A percentile compares a stretch with the other conserved stretches of the same genome.
phyloP scores from a whole-genome alignment of 2,329 filamentous ascomycete genomes.

The Penicillium sp. region DNA sequence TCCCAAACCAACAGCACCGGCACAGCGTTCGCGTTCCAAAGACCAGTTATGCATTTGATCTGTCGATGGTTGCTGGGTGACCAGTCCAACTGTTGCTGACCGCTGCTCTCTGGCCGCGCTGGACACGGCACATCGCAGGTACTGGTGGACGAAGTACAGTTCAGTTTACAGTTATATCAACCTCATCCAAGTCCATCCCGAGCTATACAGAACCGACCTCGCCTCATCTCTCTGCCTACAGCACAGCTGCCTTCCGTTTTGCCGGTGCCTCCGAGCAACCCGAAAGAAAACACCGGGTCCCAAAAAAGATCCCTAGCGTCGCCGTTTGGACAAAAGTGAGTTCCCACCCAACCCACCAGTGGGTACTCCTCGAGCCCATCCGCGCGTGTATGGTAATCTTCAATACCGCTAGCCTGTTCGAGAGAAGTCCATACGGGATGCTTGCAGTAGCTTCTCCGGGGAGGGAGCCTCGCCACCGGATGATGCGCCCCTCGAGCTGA shows the following conservation, averaged over 20 bases:
- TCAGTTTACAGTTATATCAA: too few relatives aligned
- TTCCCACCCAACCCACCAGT: constrained; percentile 1
- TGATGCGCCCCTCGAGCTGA: constrained; percentile 9
- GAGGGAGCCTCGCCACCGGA: constrained; percentile 25
- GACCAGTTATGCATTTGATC: constrained; percentile 21
- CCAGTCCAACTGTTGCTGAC: constrained; percentile 19
- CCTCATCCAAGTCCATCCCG: too few relatives aligned
- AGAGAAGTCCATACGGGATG: constrained; percentile 17
- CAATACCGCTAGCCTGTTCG: constrained; percentile 4
- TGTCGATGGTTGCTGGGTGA: constrained; percentile 28
- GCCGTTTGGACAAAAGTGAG: constrained; percentile 21
- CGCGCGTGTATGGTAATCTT: constrained; percentile 2
- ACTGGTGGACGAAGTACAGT: too few relatives aligned
- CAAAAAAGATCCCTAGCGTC: constrained; percentile 29
- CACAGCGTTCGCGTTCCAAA: neutral
- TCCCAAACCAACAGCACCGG: neutral
- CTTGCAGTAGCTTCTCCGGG: constrained; percentile 26
- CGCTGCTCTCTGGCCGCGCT: constrained; percentile 15
- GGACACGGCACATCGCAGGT: constrained; percentile 3
- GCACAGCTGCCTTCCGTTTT: neutral
- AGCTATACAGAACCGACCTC: too few relatives aligned
- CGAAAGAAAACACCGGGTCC: constrained; percentile 27
- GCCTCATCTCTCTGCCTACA: too few relatives aligned
- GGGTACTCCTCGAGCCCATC: constrained; percentile 12
- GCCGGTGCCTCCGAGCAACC: constrained; percentile 18